Percentiles rank a stretch among this genome's conserved stretches.
Conservation (phyloP, 345 rosid species). For the Kernera saxatilis region DNA sequence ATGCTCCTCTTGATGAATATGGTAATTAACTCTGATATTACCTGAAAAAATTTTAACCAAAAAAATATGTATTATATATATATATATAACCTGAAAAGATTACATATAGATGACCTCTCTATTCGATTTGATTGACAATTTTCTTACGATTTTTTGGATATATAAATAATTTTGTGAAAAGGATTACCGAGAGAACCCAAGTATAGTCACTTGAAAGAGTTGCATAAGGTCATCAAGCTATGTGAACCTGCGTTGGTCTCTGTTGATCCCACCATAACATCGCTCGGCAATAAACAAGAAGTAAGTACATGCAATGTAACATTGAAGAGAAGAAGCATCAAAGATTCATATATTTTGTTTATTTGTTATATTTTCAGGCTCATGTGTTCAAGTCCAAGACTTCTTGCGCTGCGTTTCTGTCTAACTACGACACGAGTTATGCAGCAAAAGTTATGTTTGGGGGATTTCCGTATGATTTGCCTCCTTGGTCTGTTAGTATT, state of each 20-base stretch:
- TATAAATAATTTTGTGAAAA: too few relatives aligned
- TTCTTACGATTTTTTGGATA: neutral
- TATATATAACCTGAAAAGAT: too few relatives aligned
- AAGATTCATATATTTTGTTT: neutral
- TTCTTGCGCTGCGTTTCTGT: constrained; percentile 74
- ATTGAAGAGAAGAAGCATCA: neutral
- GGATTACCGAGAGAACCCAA: constrained; percentile 85
- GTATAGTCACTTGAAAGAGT: constrained; percentile 63
- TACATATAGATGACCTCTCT: neutral
- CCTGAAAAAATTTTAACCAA: too few relatives aligned
- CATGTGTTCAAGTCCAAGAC: constrained; percentile 57
- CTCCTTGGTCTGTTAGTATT: constrained; percentile 94
- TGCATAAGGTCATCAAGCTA: constrained; percentile 63
- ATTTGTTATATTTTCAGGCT: constrained; percentile 40
- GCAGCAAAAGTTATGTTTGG: constrained; percentile 51
- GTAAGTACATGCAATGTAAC: constrained; percentile 31
- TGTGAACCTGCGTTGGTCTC: constrained; percentile 60
- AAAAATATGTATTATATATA: too few relatives aligned
- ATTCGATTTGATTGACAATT: neutral
- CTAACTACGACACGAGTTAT: constrained; percentile 47
- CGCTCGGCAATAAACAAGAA: constrained; percentile 66
- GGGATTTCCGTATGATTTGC: constrained; percentile 49
- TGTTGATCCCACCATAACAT: constrained; percentile 41
- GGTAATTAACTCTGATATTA: constrained; percentile 35
- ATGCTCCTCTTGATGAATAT: constrained; percentile 92